Evolutionary conservation across 1,284 basidiomycete genomes (phyloP), one percentile per base, ranked within the genome.

Genomic region (Trametes versicolor): DNA sequence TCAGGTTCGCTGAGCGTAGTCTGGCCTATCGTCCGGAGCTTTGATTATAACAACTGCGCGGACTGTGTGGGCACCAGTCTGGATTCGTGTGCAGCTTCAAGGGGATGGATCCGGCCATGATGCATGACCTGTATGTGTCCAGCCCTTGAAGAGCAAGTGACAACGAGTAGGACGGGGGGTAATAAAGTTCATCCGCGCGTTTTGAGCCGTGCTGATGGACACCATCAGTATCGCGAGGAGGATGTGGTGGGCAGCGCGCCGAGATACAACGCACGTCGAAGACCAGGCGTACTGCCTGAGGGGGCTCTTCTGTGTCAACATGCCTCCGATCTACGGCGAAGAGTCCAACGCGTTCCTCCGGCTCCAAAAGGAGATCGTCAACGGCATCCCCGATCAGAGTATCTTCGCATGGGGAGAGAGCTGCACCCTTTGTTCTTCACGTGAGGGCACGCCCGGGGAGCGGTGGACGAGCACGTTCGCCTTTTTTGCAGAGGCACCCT

Each of bases 271-370:
- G n/a, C 17, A 32, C 13, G 32, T 50, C 7, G 57, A 50, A 15
- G 57, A 58, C 34, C 27, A 50, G 47, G 57, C 57, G 15, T 58
- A 58, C 48, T 57, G 43, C n/a, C n/a, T 57, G 27, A 50, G 50
- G 57, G 48, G 47, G 10, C 25, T 58, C 15, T 58, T 58, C 23
- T 47, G 57, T 23, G 47, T 58, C 47, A 10, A 58, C 21, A 49
- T 58, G 57, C 48, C 47, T 4, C 47, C 47, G 5, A n/a, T 58
- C n/a, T 58, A 58, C 23, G 47, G 57, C 9, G 57, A 58, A 25
- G 57, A 45, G 5, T 39, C 43, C 4, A 37, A 50, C 36, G 57
- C 57, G 36, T 58, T 58, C 34, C 8, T 39, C 12, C 47, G 57
- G 12, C 47, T 58, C 13, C 57, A 58, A 29, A 34, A 58, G 36